Evolutionary conservation across 169 alveolate genomes (phyloP).

Genomic region (Plasmodium fragile): DNA sequence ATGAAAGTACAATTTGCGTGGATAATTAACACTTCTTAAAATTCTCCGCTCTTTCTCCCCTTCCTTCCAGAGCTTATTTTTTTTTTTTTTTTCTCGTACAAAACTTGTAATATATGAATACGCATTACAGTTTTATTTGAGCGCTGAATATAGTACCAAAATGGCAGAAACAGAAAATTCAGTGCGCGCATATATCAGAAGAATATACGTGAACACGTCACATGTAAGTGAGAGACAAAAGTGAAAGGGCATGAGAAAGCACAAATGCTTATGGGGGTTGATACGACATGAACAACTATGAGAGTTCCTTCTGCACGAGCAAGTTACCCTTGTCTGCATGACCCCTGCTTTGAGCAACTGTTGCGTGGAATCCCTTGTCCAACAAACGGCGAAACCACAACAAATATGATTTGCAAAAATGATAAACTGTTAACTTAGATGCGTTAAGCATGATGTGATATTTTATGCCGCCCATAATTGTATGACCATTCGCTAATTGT

Average conservation of each 20-base stretch:
- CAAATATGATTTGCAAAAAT: neutral
- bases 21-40: constrained; percentile 4
- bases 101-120: neutral
- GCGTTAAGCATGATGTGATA: neutral
- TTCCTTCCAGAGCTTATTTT: constrained; percentile 17
- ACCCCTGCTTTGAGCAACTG: neutral
- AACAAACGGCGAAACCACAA: neutral
- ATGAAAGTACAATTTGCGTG: neutral
- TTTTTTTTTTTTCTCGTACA: neutral
- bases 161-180: constrained; percentile 66
- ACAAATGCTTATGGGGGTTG: neutral
- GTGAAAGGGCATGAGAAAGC: neutral
- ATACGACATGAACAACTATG: neutral
- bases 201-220: constrained; percentile 47
- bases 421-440: neutral
- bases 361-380: neutral
- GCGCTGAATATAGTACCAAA: constrained; percentile 6
- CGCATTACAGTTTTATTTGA: neutral
- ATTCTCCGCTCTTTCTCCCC: neutral
- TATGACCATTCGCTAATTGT: neutral
- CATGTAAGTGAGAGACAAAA: constrained; percentile 41
- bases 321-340: neutral
- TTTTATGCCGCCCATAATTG: neutral
- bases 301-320: neutral
- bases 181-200: constrained; percentile 42